phyloP scores from a whole-genome alignment of 2,329 filamentous ascomycete genomes.

The Onygenales sp. region DNA sequence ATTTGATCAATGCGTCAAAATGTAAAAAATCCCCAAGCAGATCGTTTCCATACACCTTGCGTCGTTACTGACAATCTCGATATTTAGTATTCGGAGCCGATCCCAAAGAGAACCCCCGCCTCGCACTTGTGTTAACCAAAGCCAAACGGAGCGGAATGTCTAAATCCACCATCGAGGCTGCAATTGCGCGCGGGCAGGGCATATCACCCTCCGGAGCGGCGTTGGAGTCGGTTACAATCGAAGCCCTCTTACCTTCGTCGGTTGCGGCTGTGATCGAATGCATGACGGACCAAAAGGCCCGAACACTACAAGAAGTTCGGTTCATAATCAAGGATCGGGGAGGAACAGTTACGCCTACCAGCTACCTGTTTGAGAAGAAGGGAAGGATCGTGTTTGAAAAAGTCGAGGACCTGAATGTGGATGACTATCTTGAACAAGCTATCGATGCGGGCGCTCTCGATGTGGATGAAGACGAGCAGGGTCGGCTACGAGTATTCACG shows the following conservation, averaged over 20 bases:
- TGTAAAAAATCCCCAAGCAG: conserved; percentile 33
- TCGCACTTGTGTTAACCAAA: conserved; percentile 60
- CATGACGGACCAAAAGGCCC: conserved; percentile 71
- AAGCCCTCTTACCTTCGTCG: conserved; percentile 67
- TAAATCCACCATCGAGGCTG: conserved; percentile 72
- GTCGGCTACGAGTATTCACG: conserved; percentile 61
- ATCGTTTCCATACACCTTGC: background rate
- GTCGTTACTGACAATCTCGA: background rate
- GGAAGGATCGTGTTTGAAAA: conserved; percentile 62
- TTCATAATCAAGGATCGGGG: conserved; percentile 60
- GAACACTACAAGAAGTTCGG: conserved; percentile 65
- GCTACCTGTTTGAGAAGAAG: conserved; percentile 75
- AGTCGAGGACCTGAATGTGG: conserved; percentile 46
- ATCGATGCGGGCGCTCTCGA: conserved; percentile 69
- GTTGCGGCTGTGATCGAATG: conserved; percentile 73
- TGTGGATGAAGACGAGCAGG: conserved; percentile 51
- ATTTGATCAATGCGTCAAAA: conserved; percentile 67
- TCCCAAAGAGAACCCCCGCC: conserved; percentile 61
- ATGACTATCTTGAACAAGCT: conserved; percentile 69
- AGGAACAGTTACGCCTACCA: conserved; percentile 62
- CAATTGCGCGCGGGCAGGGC: conserved; percentile 82
- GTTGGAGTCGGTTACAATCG: conserved; percentile 69
- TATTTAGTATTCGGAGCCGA: conserved; percentile 63
- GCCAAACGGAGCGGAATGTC: conserved; percentile 83
- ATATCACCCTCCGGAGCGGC: conserved; percentile 62